Percentiles rank a stretch among this genome's conserved stretches.
phyloP scores from a whole-genome alignment of 2,329 filamentous ascomycete species.

The Tolypocladium endophyticum region DNA sequence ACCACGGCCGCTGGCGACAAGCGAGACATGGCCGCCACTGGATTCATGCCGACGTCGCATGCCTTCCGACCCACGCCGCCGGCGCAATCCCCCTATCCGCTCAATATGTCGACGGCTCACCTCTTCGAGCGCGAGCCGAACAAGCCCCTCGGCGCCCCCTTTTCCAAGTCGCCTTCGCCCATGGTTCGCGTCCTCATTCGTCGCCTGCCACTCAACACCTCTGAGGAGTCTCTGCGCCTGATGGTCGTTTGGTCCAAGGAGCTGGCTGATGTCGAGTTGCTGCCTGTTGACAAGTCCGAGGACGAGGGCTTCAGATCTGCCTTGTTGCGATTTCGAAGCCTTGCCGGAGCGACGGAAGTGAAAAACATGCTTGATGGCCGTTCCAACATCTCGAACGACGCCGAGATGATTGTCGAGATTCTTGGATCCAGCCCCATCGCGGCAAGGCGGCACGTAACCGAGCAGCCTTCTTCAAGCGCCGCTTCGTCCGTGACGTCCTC shows the following conservation, averaged over 20 bases:
- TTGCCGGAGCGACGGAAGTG: conserved; percentile 43
- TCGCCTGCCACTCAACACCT: conserved; percentile 41
- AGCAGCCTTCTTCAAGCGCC: conserved; percentile 9
- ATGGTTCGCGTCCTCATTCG: conserved; percentile 38
- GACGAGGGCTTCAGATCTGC: conserved; percentile 42
- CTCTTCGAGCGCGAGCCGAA: conserved; percentile 28
- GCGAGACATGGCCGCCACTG: conserved; percentile 32
- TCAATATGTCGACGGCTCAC: conserved; percentile 19
- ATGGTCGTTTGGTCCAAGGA: conserved; percentile 52
- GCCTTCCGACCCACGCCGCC: conserved; percentile 23
- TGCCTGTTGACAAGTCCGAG: conserved; percentile 36
- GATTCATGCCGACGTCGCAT: conserved; percentile 29
- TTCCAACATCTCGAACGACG: conserved; percentile 37
- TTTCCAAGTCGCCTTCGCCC: conserved; percentile 21
- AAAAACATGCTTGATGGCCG: conserved; percentile 48
- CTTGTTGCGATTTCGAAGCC: conserved; percentile 40
- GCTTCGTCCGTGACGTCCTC: conserved; percentile 9
- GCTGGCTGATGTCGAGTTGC: conserved; percentile 37
- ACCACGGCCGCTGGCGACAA: conserved; percentile 15
- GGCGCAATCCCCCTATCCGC: conserved; percentile 21
- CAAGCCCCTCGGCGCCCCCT: conserved; percentile 29
- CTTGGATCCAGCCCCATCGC: conserved; percentile 28
- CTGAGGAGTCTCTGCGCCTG: conserved; percentile 40
- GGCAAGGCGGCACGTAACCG: conserved; percentile 14
- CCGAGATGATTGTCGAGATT: conserved; percentile 48